Evolutionary conservation across 257 asterid species (phyloP).

Genomic region (Phtheirospermum japonicum): DNA sequence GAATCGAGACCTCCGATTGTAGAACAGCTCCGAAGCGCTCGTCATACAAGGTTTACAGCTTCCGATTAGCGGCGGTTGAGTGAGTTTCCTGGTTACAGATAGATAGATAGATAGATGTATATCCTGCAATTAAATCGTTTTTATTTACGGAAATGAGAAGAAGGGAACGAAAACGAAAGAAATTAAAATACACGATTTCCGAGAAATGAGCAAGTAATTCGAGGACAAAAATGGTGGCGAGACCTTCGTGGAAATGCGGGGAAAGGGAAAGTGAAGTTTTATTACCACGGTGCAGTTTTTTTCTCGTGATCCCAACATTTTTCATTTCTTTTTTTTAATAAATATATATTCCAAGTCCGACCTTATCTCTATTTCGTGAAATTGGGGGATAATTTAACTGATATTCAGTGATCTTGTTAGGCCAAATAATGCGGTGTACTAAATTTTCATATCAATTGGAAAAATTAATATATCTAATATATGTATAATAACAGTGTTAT

Average conservation of each 20-base stretch:
- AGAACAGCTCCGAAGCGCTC: constrained; percentile 81
- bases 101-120: background rate
- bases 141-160: background rate
- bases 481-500: no score
- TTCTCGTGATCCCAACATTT: no score
- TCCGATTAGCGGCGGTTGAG: constrained; percentile 16
- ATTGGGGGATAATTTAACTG: no score
- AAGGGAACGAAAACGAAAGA: constrained; percentile 1
- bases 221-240: constrained; percentile 13
- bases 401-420: no score
- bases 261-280: no score
- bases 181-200: background rate
- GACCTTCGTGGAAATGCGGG: constrained; percentile 27
- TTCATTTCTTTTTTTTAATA: no score
- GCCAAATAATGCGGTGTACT: no score
- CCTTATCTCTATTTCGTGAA: no score
- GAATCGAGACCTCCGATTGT: constrained; percentile 64
- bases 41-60: constrained; percentile 67
- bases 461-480: no score
- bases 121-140: constrained; percentile 2
- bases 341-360: no score
- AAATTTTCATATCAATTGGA: no score
- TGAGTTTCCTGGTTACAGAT: constrained; percentile 4
- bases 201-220: constrained; percentile 7
- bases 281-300: no score